Evolutionary conservation across 345 rosid species (phyloP), one percentile per base, ranked within the genome.

Genomic region (Acer saccharum): DNA sequence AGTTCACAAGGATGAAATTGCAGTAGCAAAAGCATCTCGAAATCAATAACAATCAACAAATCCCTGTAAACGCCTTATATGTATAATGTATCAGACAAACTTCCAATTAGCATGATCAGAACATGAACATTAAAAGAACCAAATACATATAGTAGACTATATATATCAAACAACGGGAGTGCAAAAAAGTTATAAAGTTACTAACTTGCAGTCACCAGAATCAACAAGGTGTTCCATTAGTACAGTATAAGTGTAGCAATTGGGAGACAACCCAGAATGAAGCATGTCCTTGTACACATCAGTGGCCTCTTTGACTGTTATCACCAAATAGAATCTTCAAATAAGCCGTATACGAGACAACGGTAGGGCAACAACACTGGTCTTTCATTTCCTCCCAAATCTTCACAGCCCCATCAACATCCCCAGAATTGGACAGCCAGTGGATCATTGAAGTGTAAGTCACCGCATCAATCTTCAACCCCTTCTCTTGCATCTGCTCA

Each of bases 401-500:
- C 77, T 82, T 82, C 74, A 89, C 78, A 0, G 94, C 95, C 78
- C 79, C 90, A 3, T 90, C 93, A 16, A 88, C 87, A 66, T 93
- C 97, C 0, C 94, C 92, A 13, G 86, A 74, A 7, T 68, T 87
- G 2, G 95, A 90, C 80, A 90, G 82, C 97, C 98, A 93, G 72
- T 94, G 95, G 89, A 94, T 87, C 21, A 89, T 1, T 71, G 95
- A 91, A 43, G 97, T 94, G 73, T 93, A 90, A 58, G 98, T 89
- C 18, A 91, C 97, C 16, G 84, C 86, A 75, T 91, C 98, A 60
- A 91, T 84, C 69, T 77, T 72, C 10, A 91, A 74, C 11, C 89
- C 97, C 61, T 84, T 87, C 52, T 86, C 90, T 63, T 83, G 85
- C 98, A 94, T 94, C 50, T 81, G 83, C 69, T 80, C 60, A 54